These are phyloP conservation scores for Cordyceps javanica DNA, from an alignment of 2,329 filamentous ascomycete genomes.

Conservation along the genomic window DNA sequence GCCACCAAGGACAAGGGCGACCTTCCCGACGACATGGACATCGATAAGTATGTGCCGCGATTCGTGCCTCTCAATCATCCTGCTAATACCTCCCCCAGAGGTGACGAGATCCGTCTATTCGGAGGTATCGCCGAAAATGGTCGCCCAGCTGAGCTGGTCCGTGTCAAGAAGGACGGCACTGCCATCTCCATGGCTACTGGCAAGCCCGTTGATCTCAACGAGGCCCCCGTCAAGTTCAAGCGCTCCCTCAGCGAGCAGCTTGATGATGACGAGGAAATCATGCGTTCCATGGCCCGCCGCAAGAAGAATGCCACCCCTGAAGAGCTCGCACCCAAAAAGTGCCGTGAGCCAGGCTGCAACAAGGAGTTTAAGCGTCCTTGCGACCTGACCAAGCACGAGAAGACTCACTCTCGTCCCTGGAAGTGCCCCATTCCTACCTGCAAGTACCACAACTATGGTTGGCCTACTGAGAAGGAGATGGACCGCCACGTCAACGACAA, in stretches of 20 bases:
- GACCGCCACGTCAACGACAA: constrained; percentile 96
- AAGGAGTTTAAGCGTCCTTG: constrained; percentile 97
- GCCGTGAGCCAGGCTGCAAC: constrained; percentile 67
- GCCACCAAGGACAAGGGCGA: constrained; percentile 63
- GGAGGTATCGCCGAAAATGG: constrained; percentile 79
- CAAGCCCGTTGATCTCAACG: constrained; percentile 52
- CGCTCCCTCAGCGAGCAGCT: constrained; percentile 62
- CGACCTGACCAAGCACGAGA: constrained; percentile 95
- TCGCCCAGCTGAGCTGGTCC: constrained; percentile 75
- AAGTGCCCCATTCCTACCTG: constrained; percentile 79
- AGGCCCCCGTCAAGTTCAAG: constrained; percentile 51
- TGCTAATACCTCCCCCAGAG: constrained; percentile 27
- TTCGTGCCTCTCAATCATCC: constrained; percentile 23
- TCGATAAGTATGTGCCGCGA: constrained; percentile 47
- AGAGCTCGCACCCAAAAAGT: constrained; percentile 74
- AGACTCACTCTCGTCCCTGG: constrained; percentile 94
- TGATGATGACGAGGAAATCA: constrained; percentile 74
- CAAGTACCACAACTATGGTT: constrained; percentile 86
- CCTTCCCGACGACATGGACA: constrained; percentile 51
- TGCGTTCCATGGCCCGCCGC: constrained; percentile 89
- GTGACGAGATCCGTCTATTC: constrained; percentile 70
- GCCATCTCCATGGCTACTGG: constrained; percentile 71
- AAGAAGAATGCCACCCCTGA: constrained; percentile 89
- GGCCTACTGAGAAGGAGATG: constrained; percentile 97
- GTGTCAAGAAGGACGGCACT: constrained; percentile 73